Conservation (phyloP, 73 alveolate species). For the Paramecium pentaurelia region DNA sequence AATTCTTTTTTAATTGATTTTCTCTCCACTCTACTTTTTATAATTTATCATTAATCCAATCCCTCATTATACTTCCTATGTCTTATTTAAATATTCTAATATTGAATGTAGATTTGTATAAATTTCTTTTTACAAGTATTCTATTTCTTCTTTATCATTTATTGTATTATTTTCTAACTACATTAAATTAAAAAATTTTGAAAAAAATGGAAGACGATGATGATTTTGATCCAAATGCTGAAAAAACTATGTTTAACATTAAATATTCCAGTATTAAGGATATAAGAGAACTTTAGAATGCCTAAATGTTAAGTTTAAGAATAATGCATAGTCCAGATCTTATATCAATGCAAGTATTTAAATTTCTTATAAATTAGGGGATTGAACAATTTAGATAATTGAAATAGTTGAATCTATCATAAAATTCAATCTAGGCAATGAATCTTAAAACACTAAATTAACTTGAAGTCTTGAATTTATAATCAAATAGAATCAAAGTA, state of each 20-base stretch:
- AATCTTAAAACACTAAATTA: not conserved
- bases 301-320: not conserved
- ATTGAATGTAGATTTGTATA: conserved; percentile 19
- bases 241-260: not conserved
- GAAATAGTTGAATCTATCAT: not conserved
- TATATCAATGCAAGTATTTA: not conserved
- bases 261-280: not conserved
- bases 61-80: no score
- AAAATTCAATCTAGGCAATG: not conserved
- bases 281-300: not conserved
- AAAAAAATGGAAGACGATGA: conserved; percentile 11
- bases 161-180: not conserved
- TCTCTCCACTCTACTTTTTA: no score
- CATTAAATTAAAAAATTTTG: not conserved
- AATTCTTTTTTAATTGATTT: no score
- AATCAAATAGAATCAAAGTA: not conserved
- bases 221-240: conserved; percentile 6
- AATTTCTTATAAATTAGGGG: not conserved
- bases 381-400: conserved; percentile 7
- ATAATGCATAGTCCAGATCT: conserved; percentile 48
- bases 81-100: not conserved
- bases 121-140: conserved; percentile 18
- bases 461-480: not conserved
- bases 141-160: not conserved
- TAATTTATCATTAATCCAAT: no score